Conservation (phyloP, 2,329 filamentous ascomycete species). For the Dothidotthia symphoricarpi region DNA sequence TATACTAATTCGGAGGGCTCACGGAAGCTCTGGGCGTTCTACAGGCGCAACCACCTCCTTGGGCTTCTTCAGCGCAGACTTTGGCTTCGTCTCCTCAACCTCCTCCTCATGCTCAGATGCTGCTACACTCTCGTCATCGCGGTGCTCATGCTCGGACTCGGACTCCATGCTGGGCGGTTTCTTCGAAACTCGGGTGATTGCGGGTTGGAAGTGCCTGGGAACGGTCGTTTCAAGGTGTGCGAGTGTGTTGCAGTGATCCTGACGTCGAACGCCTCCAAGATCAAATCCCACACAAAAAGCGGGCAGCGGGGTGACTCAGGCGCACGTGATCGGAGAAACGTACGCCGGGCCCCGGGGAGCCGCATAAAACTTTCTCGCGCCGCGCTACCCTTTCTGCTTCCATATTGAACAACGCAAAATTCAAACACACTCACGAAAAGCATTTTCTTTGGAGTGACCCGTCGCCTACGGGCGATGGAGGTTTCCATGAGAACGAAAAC, state of each 20-base stretch:
- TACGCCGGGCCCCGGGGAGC: constrained; percentile 13
- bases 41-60: constrained; percentile 57
- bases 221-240: constrained; percentile 1
- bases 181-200: background rate
- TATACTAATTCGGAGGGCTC: constrained; percentile 7
- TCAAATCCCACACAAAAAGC: constrained; percentile 34
- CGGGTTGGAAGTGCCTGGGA: background rate
- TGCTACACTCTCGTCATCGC: constrained; percentile 52
- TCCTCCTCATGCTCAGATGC: constrained; percentile 67
- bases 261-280: constrained; percentile 11
- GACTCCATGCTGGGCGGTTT: constrained; percentile 42
- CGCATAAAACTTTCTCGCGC: constrained; percentile 27
- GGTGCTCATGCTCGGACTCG: constrained; percentile 43
- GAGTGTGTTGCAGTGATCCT: constrained; percentile 7
- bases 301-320: constrained; percentile 37
- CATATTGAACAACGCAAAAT: constrained; percentile 58
- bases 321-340: constrained; percentile 29
- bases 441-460: constrained; percentile 55
- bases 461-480: constrained; percentile 39
- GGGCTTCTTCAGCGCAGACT: constrained; percentile 83
- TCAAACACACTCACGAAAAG: constrained; percentile 55
- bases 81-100: constrained; percentile 60
- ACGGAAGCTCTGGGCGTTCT: constrained; percentile 66
- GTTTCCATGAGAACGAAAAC: constrained; percentile 59
- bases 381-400: constrained; percentile 40